Evolutionary conservation across 2,329 filamentous ascomycete species (phyloP).

Genomic region (Fusarium virguliforme): DNA sequence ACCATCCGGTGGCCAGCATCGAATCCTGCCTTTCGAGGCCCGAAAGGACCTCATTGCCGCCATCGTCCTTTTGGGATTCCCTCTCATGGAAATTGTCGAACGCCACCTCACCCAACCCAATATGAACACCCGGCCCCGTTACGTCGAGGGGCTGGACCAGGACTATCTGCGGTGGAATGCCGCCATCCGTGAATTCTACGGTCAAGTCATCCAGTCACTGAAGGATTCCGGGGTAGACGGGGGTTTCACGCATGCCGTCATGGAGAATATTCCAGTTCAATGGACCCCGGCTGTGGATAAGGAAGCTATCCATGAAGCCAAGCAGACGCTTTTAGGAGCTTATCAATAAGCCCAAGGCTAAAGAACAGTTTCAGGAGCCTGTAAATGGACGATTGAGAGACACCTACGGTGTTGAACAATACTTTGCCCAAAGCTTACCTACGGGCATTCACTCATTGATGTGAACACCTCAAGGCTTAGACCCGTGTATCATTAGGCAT

Average conservation of each 20-base stretch:
- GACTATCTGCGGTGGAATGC: not conserved
- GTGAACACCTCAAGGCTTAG: too few relatives aligned
- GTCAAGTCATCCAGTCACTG: not conserved
- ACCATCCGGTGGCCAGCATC: not conserved
- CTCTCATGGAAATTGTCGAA: not conserved
- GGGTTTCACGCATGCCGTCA: not conserved
- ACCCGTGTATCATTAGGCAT: too few relatives aligned
- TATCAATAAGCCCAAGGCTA: not conserved
- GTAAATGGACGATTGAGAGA: too few relatives aligned
- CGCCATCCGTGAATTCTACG: not conserved
- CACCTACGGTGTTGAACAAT: too few relatives aligned
- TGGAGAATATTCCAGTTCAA: not conserved
- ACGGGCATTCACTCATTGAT: too few relatives aligned
- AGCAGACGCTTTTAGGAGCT: not conserved
- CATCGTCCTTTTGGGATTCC: not conserved
- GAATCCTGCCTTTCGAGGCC: not conserved
- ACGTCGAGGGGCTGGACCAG: not conserved
- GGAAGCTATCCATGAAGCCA: not conserved
- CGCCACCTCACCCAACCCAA: not conserved
- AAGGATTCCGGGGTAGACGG: not conserved
- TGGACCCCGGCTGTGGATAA: not conserved
- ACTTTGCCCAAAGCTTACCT: too few relatives aligned
- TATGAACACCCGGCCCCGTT: not conserved
- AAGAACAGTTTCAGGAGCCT: too few relatives aligned
- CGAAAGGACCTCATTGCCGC: not conserved